A percentile compares a stretch with the other conserved stretches of the same genome.
These are phyloP conservation scores for Coemansia sp. DNA, from an alignment of 192 early-diverging fungal genomes.

Conservation along the genomic window DNA sequence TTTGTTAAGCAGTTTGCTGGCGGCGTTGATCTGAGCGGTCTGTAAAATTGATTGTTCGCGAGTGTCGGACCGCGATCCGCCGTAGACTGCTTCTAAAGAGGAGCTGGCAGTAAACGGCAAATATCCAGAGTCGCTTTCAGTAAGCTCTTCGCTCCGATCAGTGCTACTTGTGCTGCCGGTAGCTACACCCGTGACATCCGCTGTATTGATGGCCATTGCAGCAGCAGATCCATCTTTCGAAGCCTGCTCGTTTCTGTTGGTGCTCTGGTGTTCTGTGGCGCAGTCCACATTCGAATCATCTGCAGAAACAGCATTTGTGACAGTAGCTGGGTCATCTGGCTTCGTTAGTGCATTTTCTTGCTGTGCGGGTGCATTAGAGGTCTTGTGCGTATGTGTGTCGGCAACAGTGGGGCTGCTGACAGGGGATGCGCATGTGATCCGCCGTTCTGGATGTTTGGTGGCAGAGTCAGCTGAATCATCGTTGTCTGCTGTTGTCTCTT, in stretches of 20 bases:
- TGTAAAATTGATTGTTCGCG: conserved; percentile 13
- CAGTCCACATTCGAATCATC: not conserved
- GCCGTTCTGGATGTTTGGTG: not conserved
- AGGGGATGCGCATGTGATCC: not conserved
- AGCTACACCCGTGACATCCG: not conserved
- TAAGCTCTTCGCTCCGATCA: not conserved
- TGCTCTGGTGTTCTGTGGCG: not conserved
- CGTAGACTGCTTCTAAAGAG: conserved; percentile 51
- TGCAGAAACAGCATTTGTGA: not conserved
- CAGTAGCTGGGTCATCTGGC: not conserved
- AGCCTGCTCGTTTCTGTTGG: not conserved
- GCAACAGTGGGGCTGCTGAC: not conserved
- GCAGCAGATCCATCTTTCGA: not conserved
- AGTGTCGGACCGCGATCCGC: conserved; percentile 40
- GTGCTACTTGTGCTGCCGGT: conserved; percentile 1
- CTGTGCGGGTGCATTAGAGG: not conserved
- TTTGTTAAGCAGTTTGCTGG: not conserved
- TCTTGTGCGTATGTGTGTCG: conserved; percentile 6
- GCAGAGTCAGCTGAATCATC: not conserved
- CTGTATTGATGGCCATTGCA: not conserved
- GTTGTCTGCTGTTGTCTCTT: not conserved
- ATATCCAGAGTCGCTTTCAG: conserved; percentile 18
- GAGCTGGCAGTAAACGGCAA: conserved; percentile 32
- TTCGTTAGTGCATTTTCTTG: not conserved
- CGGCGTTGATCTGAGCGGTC: conserved; percentile 12